A percentile compares a stretch with the other conserved stretches of the same genome.
phyloP scores from a whole-genome alignment of 805 yeast genomes.

The Schwanniomyces polymorphus region DNA sequence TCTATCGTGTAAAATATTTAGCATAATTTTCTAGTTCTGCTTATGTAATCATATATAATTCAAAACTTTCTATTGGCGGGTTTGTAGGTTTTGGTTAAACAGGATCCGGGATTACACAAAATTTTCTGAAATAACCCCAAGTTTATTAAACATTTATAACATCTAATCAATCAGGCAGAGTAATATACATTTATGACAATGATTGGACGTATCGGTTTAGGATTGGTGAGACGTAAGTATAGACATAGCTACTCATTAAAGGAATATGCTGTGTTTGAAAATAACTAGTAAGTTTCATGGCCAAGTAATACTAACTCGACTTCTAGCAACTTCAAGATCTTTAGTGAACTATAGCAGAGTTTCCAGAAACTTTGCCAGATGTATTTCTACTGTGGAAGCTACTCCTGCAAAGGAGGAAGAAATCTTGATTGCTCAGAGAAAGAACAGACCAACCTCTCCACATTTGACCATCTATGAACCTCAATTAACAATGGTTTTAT shows the following conservation, averaged over 20 bases:
- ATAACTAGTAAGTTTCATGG: no score
- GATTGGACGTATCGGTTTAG: slow-evolving; percentile 36
- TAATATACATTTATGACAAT: slow-evolving; percentile 11
- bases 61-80: slow-evolving; percentile 4
- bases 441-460: slow-evolving; percentile 87
- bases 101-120: slow-evolving; percentile 7
- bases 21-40: neutral
- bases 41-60: slow-evolving; percentile 4
- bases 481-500: slow-evolving; percentile 81
- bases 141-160: neutral
- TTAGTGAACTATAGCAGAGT: slow-evolving; percentile 7
- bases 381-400: slow-evolving; percentile 41
- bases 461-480: slow-evolving; percentile 89
- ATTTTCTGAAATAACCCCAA: slow-evolving; percentile 1
- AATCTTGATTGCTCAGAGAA: slow-evolving; percentile 77
- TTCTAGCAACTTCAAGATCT: slow-evolving; percentile 14
- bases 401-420: slow-evolving; percentile 64
- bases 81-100: neutral
- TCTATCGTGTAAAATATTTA: neutral
- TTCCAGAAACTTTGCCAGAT: slow-evolving; percentile 13
- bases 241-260: neutral
- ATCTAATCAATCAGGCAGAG: neutral
- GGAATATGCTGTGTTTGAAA: no score
- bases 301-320: slow-evolving; percentile 9
- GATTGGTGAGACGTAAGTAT: slow-evolving; percentile 25